Base-by-base conservation (phyloP, 768 basidiomycete species). In the Tricholoma saponaceum region DNA sequence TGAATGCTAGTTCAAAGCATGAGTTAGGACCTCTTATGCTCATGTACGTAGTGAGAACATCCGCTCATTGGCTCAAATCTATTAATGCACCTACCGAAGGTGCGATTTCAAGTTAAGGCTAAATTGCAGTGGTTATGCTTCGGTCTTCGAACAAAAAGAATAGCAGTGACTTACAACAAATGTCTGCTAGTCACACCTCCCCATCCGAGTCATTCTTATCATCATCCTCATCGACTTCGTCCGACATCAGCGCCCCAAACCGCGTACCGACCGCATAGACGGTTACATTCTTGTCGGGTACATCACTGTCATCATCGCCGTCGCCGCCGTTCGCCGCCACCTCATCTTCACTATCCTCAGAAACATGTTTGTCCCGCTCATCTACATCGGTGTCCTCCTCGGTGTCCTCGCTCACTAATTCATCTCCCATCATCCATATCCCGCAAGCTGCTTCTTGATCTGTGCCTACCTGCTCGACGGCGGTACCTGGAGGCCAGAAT, bases 401-500 rank as follows among this genome's bases (percentile, higher is more conserved):
- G 35, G 58, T 57, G 33, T 68, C 70, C 51, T 74, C 66, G 55
- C 75, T 73, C 5, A 61, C 65, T 2, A 63, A 65, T 54, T 70
- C 72, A 1, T 58, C 64, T 30, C 72, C 69, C 50, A 75, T 74
- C 52, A 88, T 76, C 86, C 86, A 87, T 58, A 89, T 80, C 0
- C 89, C 86, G 39, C 68, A 63, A 9, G 70, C 76, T 26, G 67
- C 65, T 7, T 66, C 66, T n/a, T 58, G 65, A 26, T 70, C 65
- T 32, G 69, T 58, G 10, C 58, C 57, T 8, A 73, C 56, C 43
- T 58, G 52, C 14, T 69, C 68, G 37, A 68, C 52, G 13, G 70
- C 64, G 4, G 68, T 75, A 1, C 67, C 80, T 12, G 88, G 86
- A 7, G 93, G 92, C 84, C 87, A 89, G 71, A 95, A 95, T 28